Conservation (phyloP, 2,329 filamentous ascomycete genomes). For the Diaporthe velutina region DNA sequence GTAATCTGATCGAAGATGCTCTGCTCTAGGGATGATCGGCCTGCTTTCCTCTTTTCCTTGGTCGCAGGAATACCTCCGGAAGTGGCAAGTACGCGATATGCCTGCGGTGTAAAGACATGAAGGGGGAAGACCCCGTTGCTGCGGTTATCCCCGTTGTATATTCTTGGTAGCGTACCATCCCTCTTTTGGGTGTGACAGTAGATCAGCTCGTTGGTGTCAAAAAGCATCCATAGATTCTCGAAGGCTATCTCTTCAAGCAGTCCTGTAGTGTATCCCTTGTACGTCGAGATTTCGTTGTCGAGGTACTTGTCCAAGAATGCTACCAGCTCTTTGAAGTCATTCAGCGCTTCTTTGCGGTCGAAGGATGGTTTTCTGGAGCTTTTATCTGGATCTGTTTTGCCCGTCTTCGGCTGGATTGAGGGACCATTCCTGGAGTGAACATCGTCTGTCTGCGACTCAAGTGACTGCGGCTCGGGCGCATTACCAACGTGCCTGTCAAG, state of each 20-base stretch:
- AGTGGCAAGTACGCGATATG: slow-evolving; percentile 1
- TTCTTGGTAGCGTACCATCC: neutral
- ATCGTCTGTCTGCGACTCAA: neutral
- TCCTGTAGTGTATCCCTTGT: neutral
- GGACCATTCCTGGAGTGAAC: neutral
- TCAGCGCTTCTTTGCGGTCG: neutral
- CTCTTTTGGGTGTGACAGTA: neutral
- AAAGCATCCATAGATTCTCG: neutral
- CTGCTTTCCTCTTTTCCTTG: neutral
- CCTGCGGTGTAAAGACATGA: neutral
- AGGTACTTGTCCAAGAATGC: neutral
- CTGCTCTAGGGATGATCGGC: neutral
- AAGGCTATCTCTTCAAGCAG: neutral
- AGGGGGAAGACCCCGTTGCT: neutral
- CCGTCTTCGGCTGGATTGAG: neutral
- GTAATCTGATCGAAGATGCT: neutral
- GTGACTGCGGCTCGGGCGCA: neutral
- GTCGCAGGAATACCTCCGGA: neutral
- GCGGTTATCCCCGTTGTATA: neutral
- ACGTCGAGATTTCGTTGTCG: neutral
- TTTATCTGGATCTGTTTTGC: neutral
- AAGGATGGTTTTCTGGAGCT: neutral
- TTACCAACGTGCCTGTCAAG: neutral
- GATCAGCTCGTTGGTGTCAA: neutral
- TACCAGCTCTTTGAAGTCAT: neutral